Base-by-base conservation (phyloP, 2,329 filamentous ascomycete genomes). In the Drechmeria coniospora region DNA sequence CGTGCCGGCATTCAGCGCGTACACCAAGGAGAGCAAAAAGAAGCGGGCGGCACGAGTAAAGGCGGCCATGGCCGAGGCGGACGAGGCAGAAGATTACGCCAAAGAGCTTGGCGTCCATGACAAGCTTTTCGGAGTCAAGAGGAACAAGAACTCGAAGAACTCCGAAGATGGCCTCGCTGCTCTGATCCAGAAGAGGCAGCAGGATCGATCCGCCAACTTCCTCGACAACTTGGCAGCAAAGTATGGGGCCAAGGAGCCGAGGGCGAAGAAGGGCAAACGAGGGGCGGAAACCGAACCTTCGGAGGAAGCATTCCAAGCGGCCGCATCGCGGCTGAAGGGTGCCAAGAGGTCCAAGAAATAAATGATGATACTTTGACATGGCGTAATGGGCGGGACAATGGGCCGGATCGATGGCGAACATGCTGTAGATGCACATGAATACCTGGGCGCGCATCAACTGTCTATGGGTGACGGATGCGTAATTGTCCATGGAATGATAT, bases 201-300 rank as follows among this genome's bases (percentile, higher is more conserved):
- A 76, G 39, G 64, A 65, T 23, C 61, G 79, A 19, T 51, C 50
- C 5, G 61, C 56, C 16, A 60, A 57, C 21, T 83, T 92, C 47
- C 56, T 92, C 15, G 79, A 80, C 35, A 59, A 68, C 27, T 53
- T 93, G 27, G 81, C 81, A 32, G 79, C 74, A 26, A 92, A 87
- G 54, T 92, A 92, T 48, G 57, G 61, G 16, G 56, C 60, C 6
- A 46, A 46, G 10, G 44, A 44, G 27, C 42, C 45, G 28, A 58
- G 61, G 34, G 63, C 61, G 51, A 72, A 65, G 44, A 61, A 59
- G 8, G 71, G 68, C 45, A 59, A 64, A 38, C 56, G 52, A 15
- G 49, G 45, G 1, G 60, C 68, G 1, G 76, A 83, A 40, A 75
- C 79, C 34, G 65, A 70, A 44, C 65, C 68, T 2, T 65, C 65